Evolutionary conservation across 1,284 basidiomycete genomes (phyloP), one percentile per base, ranked within the genome.

Genomic region (Ustilago cynodontis): DNA sequence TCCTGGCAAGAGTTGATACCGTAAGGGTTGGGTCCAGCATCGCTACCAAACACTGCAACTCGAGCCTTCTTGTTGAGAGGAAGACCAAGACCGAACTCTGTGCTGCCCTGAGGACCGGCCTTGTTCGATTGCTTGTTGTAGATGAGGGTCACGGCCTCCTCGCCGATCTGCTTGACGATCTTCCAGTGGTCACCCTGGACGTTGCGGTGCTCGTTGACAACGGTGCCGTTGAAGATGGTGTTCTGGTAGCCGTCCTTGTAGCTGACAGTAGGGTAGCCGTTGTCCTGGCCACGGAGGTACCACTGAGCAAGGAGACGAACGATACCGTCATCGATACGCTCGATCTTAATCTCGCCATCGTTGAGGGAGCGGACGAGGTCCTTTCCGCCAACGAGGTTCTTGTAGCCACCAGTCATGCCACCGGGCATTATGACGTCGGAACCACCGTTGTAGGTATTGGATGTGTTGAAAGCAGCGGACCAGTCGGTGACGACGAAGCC

Each of bases 401-500:
- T 73, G 59, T 66, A 67, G 8, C 71, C 73, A 7, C 60, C 69
- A 4, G 63, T 65, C 55, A 69, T 68, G 22, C 67, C 67, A 28
- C 74, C 70, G 2, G 65, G 70, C 67, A 66, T 65, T 7, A 65
- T 39, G 9, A 69, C 65, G 22, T 74, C 74, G 1, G 61, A 63
- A 26, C 71, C 74, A 35, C 63, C 71, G 35, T 68, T 69, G 74
- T 62, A 70, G 29, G 65, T 70, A 57, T 72, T 73, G 58, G 26
- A 33, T 5, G 70, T 72, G 53, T 72, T 68, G 60, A 62, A 76
- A 13, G 61, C 71, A 13, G 65, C 59, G 37, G 63, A 71, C 74
- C 71, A 77, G 49, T 72, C 74, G 22, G 73, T 67, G 20, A 77
- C 65, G 7, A 69, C 65, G 39, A 67, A 68, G 35, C 75, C 75